phyloP scores from a whole-genome alignment of 1,284 basidiomycete species.

The Tetrapyrgos nigripes region DNA sequence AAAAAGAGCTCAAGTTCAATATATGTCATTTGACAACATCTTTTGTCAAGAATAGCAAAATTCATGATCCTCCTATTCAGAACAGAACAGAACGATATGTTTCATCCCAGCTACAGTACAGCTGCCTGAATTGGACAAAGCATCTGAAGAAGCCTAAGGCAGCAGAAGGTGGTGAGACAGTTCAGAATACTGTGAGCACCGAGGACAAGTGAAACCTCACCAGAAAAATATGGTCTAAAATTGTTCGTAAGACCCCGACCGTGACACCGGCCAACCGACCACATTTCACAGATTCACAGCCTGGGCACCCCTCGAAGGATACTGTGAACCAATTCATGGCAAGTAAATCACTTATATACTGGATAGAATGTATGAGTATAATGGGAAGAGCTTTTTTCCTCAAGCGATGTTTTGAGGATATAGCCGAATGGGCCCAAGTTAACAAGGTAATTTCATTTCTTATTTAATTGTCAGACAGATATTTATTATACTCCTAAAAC shows the following conservation, averaged over 20 bases:
- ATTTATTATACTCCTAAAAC: too few relatives aligned
- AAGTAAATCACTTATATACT: not conserved
- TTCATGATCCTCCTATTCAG: not conserved
- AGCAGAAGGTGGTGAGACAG: too few relatives aligned
- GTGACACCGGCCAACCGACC: too few relatives aligned
- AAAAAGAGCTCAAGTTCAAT: constrained; percentile 26
- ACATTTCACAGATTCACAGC: too few relatives aligned
- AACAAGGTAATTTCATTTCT: not conserved
- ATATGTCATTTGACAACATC: constrained; percentile 21
- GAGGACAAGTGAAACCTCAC: not conserved
- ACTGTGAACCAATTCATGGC: too few relatives aligned
- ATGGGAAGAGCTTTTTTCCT: not conserved
- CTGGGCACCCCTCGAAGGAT: too few relatives aligned
- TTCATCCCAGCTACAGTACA: not conserved
- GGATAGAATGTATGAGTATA: constrained; percentile 1
- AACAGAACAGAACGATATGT: not conserved
- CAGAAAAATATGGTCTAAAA: too few relatives aligned
- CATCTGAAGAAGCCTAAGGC: too few relatives aligned
- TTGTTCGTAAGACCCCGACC: too few relatives aligned
- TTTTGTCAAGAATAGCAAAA: not conserved
- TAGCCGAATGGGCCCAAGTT: not conserved
- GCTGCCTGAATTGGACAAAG: not conserved
- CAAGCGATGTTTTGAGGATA: not conserved
- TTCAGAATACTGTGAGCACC: too few relatives aligned
- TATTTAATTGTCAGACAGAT: not conserved